Conservation (phyloP, 495 filamentous ascomycete genomes). For the Xylaria bambusicola region DNA sequence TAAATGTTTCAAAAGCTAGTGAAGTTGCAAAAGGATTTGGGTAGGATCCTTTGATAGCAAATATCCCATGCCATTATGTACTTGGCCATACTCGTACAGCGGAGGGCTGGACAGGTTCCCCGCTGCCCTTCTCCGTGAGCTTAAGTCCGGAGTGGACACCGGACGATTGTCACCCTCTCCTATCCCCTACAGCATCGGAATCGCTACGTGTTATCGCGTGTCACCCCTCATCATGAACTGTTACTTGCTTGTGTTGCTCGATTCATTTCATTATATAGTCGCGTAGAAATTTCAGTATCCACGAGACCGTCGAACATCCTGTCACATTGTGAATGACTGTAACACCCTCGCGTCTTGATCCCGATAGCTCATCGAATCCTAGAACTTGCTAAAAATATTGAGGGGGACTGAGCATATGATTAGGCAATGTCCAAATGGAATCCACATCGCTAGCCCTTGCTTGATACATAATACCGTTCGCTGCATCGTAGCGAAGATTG, state of each 20-base stretch:
- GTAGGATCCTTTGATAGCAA: not conserved
- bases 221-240: too few relatives aligned
- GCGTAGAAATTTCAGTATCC: not conserved
- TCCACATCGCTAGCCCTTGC: too few relatives aligned
- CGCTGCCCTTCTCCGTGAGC: not conserved
- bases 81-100: not conserved
- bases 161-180: slow-evolving; percentile 8
- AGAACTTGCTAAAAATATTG: too few relatives aligned
- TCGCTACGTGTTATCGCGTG: not conserved
- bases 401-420: too few relatives aligned
- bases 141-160: not conserved
- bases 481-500: too few relatives aligned
- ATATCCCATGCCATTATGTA: not conserved
- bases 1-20: not conserved
- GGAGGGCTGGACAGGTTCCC: not conserved
- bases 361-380: not conserved
- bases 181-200: not conserved
- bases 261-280: too few relatives aligned
- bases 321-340: not conserved
- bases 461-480: too few relatives aligned
- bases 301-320: not conserved
- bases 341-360: not conserved
- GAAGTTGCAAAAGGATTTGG: not conserved
- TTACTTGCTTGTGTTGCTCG: too few relatives aligned
- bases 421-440: too few relatives aligned